Evolutionary conservation across 2,329 filamentous ascomycete genomes (phyloP), one percentile per base, ranked within the genome.

Genomic region (Chrysosporium queenslandicum): DNA sequence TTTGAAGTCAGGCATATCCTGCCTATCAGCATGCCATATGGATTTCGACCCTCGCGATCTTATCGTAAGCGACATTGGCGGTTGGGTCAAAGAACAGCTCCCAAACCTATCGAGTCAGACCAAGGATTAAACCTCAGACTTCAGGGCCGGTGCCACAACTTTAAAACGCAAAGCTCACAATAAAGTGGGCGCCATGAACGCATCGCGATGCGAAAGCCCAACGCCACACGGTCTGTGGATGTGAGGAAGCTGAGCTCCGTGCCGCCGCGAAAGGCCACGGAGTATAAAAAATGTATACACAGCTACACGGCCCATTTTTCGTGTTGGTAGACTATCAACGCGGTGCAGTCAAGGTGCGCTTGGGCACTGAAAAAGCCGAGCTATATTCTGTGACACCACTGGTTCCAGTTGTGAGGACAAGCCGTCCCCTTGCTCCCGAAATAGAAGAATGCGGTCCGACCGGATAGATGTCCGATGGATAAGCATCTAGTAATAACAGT

Each of bases 101-200:
- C 34, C 30, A 48, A 48, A 48, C 46, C 32, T 29, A 48, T 30
- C 18, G 8, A 40, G 36, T 49, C 46, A 49, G 46, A 49, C 18
- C 29, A 46, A 46, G 46, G 21, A 34, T 40, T 36, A 30, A 32
- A 34, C 23, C 23, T 41, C 36, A 30, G 18, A 30, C 23, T n/a
- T 21, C 30, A 12, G 36, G 9, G 25, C 43, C 25, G 11, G 30
- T 36, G 18, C 29, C 29, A 46, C 29, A 36, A 12, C 18, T 39
- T n/a, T 40, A 25, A 49, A 20, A 40, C 46, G 8, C 12, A 41
- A 25, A 3, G 9, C 16, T 4, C 8, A 25, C 14, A 30, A 41
- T 16, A 49, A 30, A 41, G 18, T 23, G 11, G 7, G 8, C 18
- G 5, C 18, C 16, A 21, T 7, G 27, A 16, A 34, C 8, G 3